Conservation (phyloP, 805 yeast genomes). For the Yamadazyma phyllophila region DNA sequence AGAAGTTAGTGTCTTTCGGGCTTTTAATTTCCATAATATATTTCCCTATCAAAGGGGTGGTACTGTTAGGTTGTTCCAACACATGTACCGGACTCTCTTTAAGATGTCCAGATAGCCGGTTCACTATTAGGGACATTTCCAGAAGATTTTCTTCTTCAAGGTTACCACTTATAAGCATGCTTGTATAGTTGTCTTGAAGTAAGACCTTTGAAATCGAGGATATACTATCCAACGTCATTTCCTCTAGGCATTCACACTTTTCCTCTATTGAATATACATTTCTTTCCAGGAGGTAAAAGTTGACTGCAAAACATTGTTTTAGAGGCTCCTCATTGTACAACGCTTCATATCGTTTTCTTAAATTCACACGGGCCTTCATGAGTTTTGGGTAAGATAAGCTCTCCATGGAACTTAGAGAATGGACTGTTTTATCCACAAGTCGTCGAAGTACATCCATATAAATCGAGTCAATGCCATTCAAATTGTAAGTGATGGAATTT, state of each 20-base stretch:
- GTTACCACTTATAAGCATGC: conserved; percentile 12
- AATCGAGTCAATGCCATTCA: conserved; percentile 52
- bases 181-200: conserved; percentile 4
- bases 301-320: conserved; percentile 47
- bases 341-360: conserved; percentile 47
- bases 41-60: background rate
- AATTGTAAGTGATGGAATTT: conserved; percentile 48
- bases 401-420: conserved; percentile 12
- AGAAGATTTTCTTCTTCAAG: background rate
- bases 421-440: conserved; percentile 31
- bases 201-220: background rate
- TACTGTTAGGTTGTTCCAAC: background rate
- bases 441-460: conserved; percentile 30
- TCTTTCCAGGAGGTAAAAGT: conserved; percentile 54
- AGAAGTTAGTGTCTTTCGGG: background rate
- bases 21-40: background rate
- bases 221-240: conserved; percentile 33
- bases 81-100: background rate
- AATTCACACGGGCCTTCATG: conserved; percentile 43
- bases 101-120: conserved; percentile 7
- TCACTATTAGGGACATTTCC: conserved; percentile 5
- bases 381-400: conserved; percentile 32
- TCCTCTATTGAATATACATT: conserved; percentile 53
- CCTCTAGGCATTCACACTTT: conserved; percentile 55
- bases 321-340: conserved; percentile 46